These are phyloP conservation scores for Cyclotella sp. DNA, from an alignment of 108 stramenopile species.

Conservation along the genomic window DNA sequence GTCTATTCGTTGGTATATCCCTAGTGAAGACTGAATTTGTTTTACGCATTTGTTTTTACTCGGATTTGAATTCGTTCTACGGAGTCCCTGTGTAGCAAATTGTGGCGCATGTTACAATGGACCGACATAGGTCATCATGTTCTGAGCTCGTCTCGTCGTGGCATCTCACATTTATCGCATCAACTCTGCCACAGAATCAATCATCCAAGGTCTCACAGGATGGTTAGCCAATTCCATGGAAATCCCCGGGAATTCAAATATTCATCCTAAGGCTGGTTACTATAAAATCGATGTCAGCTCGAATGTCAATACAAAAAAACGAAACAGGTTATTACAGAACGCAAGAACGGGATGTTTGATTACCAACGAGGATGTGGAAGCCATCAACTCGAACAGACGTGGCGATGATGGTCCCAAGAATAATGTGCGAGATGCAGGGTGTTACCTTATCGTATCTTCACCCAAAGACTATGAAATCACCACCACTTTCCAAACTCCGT, in stretches of 20 bases:
- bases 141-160: background rate
- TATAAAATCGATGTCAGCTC: constrained; percentile 4
- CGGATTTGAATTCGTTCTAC: too few relatives aligned
- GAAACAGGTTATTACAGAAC: background rate
- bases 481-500: background rate
- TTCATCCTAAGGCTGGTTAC: constrained; percentile 3
- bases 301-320: background rate
- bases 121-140: background rate
- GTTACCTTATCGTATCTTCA: background rate
- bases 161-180: background rate
- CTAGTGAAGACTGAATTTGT: too few relatives aligned
- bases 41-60: too few relatives aligned
- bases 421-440: background rate
- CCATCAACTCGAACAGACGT: background rate
- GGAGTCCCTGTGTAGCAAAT: too few relatives aligned
- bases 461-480: constrained; percentile 15
- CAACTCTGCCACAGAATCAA: too few relatives aligned
- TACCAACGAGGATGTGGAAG: background rate
- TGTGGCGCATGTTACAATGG: too few relatives aligned
- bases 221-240: background rate
- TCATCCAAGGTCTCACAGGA: background rate
- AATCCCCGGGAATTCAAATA: background rate
- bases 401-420: background rate
- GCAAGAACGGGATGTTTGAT: background rate
- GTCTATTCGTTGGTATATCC: too few relatives aligned